Conservation (phyloP, 1,284 basidiomycete genomes). For the Kalmanozyma brasiliensis region DNA sequence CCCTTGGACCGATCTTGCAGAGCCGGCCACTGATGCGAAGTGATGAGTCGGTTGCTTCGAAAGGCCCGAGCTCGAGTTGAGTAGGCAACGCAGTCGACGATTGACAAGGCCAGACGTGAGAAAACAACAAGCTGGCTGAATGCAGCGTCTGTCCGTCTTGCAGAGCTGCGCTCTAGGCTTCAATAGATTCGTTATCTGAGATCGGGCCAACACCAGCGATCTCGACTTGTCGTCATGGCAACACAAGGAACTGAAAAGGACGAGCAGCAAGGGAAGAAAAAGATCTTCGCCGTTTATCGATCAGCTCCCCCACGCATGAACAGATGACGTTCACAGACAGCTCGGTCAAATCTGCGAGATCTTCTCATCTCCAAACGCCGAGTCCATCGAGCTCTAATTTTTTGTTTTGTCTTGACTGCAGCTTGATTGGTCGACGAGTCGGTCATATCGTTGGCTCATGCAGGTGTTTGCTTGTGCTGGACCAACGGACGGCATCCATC, state of each 20-base stretch:
- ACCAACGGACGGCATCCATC: not conserved
- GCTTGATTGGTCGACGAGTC: conserved; percentile 24
- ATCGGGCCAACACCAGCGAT: conserved; percentile 3
- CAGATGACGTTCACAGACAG: conserved; percentile 5
- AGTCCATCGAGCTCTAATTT: conserved; percentile 16
- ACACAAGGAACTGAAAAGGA: not conserved
- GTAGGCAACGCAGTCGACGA: too few species aligned
- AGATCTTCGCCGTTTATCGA: conserved; percentile 26
- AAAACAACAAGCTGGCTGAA: too few species aligned
- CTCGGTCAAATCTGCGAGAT: not conserved
- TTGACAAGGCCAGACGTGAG: too few species aligned
- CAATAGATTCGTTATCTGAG: conserved; percentile 17
- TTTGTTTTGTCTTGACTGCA: too few species aligned
- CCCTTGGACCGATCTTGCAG: too few species aligned
- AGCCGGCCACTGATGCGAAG: too few species aligned
- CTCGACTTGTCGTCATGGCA: not conserved
- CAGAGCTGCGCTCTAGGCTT: conserved; percentile 2
- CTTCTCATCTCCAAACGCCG: conserved; percentile 6
- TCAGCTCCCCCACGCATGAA: conserved; percentile 12
- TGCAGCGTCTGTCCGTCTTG: not conserved
- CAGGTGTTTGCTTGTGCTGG: conserved; percentile 2
- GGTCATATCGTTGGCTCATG: conserved; percentile 12
- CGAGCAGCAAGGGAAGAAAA: not conserved
- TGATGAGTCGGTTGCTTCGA: too few species aligned
- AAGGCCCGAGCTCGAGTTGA: too few species aligned